Evolutionary conservation across 2,329 filamentous ascomycete genomes (phyloP), one percentile per base, ranked within the genome.

Genomic region (Neopestalotiopsis sp.): DNA sequence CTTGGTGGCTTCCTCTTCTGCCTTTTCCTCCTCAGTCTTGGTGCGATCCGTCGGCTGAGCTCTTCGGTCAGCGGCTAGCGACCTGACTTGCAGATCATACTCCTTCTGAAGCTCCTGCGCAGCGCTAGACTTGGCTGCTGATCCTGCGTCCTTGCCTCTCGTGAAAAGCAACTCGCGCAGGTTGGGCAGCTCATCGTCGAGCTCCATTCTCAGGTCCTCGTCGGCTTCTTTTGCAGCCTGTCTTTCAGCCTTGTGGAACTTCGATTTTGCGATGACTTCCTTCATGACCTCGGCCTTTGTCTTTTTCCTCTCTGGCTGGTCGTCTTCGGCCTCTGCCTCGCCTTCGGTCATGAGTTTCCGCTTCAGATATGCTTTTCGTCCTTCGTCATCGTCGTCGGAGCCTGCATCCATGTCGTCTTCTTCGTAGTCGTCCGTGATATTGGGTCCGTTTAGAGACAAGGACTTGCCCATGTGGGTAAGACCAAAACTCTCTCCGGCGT

Each of bases 221-320:
- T 99, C 96, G 64, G 96, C 94, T 70, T 98, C 96, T 77, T 97
- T 98, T 34, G 90, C 90, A 70, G 94, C 91, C 81, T 99, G 96
- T 56, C 96, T 90, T 82, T 98, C 95, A 77, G 95, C 95, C 82
- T 97, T 98, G 87, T 98, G 89, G 71, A 93, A 86, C 79, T 99
- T 99, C 1, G 95, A 98, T 81, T 99, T 99, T 70, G 95, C 94
- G 73, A 99, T 98, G 70, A 99, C 88, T 80, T 99, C 97, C 76
- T 97, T 92, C 94, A 98, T 98, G 64, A 99, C 93, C 80, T 99
- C 96, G 67, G 96, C 93, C 82, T 98, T 98, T 3, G 91, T 91
- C 84, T 98, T 99, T 81, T 97, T 98, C 69, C 92, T 88, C 75
- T 95, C 92, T 0, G 94, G 94, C 71, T 91, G 83, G 24, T 85